These are phyloP conservation scores for Phytophthora colocasiae DNA, from an alignment of 352 stramenopile species.

Conservation along the genomic window DNA sequence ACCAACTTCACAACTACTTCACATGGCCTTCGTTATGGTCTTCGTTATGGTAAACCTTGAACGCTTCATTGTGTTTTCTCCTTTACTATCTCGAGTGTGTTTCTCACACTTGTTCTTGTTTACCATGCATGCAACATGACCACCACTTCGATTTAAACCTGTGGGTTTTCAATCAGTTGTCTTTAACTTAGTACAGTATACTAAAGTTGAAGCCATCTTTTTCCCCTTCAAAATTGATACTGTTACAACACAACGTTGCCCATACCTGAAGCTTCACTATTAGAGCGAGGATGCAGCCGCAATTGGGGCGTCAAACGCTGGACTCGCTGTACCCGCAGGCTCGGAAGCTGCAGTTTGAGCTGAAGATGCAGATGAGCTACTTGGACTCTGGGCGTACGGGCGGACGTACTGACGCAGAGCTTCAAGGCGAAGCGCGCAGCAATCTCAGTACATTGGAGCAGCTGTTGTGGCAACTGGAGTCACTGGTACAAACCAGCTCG, in stretches of 20 bases:
- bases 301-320: slow-evolving; percentile 46
- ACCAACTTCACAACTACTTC: background rate
- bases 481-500: slow-evolving; percentile 68
- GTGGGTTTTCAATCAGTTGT: background rate
- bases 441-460: slow-evolving; percentile 81
- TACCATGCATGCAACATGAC: slow-evolving; percentile 2
- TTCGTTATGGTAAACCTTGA: slow-evolving; percentile 7
- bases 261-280: background rate
- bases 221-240: slow-evolving; percentile 29
- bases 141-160: slow-evolving; percentile 17
- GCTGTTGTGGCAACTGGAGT: slow-evolving; percentile 85
- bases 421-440: slow-evolving; percentile 70
- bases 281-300: background rate
- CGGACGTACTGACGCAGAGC: slow-evolving; percentile 58
- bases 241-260: slow-evolving; percentile 2
- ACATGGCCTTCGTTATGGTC: background rate
- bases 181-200: slow-evolving; percentile 6
- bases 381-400: slow-evolving; percentile 68
- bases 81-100: background rate
- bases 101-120: slow-evolving; percentile 4
- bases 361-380: slow-evolving; percentile 92
- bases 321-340: slow-evolving; percentile 82
- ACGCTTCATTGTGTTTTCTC: background rate
- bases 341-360: slow-evolving; percentile 87
- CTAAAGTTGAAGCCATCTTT: no score